Conservation (phyloP, 805 yeast species). For the Myxozyma geophila region DNA sequence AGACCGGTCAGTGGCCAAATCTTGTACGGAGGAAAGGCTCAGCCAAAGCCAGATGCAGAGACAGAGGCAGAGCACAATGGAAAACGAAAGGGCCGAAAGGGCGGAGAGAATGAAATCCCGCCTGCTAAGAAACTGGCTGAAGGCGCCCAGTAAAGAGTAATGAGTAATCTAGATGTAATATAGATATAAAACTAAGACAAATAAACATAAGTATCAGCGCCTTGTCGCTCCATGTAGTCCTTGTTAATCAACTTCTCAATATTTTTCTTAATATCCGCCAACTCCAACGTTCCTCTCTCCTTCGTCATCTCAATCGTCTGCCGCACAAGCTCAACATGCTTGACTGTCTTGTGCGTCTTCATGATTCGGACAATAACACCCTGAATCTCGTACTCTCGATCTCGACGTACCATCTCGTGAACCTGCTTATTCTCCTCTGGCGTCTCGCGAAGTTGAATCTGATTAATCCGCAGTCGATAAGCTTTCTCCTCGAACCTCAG, state of each 20-base stretch:
- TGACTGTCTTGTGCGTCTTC: constrained; percentile 40
- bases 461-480: constrained; percentile 39
- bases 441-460: constrained; percentile 38
- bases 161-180: too few relatives aligned
- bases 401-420: constrained; percentile 40
- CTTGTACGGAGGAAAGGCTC: constrained; percentile 28
- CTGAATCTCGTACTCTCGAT: constrained; percentile 44
- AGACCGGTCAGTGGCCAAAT: constrained; percentile 76
- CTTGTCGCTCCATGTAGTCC: constrained; percentile 40
- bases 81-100: constrained; percentile 1
- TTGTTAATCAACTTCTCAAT: constrained; percentile 42
- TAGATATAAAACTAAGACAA: constrained; percentile 16
- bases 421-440: constrained; percentile 37
- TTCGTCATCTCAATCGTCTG: constrained; percentile 41
- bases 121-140: neutral
- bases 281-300: constrained; percentile 41
- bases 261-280: constrained; percentile 42
- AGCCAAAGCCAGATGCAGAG: constrained; percentile 41
- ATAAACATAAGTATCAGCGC: constrained; percentile 29
- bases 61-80: neutral
- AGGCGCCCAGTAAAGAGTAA: neutral
- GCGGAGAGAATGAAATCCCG: constrained; percentile 4
- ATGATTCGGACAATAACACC: constrained; percentile 45
- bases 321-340: constrained; percentile 41
- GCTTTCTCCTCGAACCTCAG: constrained; percentile 37